Base-by-base conservation (phyloP, 352 stramenopile species). In the Phytopythium cucurbitacearum region DNA sequence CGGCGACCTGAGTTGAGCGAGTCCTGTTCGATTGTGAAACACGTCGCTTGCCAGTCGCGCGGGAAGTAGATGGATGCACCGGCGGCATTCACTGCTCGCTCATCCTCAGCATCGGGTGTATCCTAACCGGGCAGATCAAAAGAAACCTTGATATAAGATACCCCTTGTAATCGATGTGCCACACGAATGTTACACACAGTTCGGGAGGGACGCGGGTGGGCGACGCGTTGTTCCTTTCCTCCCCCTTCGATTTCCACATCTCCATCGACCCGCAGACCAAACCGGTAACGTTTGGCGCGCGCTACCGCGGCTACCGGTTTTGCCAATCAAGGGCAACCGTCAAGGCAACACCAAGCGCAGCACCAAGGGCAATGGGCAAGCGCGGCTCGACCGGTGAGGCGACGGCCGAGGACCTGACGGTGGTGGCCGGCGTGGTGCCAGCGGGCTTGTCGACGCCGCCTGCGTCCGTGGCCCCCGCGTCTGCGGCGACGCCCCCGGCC, bases 231-330 rank as follows among this genome's bases (percentile, higher is more conserved):
- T 35, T 33, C 2, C 12, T 43, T 53, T 40, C 35, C 48, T 10
- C 48, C 36, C 12, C 10, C 47, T 4, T 15, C 36, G 35, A 13
- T 32, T 44, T 50, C 37, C 38, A 44, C 36, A 35, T 49, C 34
- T 33, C 40, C 5, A 9, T 48, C 43, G 2, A 28, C 21, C 36
- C 40, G 33, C 16, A 16, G 28, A 10, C 40, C 13, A 12, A 8
- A 11, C 12, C 40, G 40, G 40, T 56, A 47, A n/a, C 49, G 39
- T 35, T 21, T 57, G 21, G 21, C 21, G 21, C 21, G 21, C 21
- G 21, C 50, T 62, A 47, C 54, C 58, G 43, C 10, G 32, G 16
- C 35, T 69, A 71, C 66, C 66, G 66, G 66, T 74, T 73, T 73
- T 42, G 36, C 37, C 13, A n/a, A 54, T 39, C 33, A 73, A 69